Base-by-base conservation (phyloP, 768 basidiomycete genomes). In the Tremella mesenterica region DNA sequence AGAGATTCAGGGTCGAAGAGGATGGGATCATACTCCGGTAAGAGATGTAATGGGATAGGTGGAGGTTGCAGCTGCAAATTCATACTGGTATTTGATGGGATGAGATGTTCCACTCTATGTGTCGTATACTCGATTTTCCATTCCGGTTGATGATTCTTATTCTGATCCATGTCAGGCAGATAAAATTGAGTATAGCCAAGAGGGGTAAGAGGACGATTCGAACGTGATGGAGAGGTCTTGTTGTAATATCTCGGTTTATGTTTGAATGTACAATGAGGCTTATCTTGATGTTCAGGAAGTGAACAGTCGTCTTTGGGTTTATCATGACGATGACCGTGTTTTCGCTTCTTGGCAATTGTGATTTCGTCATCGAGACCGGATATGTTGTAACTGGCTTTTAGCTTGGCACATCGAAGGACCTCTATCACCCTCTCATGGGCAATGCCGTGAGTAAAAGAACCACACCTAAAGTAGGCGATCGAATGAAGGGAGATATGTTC, bases 171-270 rank as follows among this genome's bases (percentile, higher is more conserved):
- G 52, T 78, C 73, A 0, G 84, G 83, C 41, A 90, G 72, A 63
- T 61, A 62, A 60, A 87, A 88, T 80, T 93, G 90, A 45, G 85
- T 83, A 76, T 84, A 95, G 41, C 88, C 88, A 36, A 91, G 75
- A 3, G 86, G 84, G 8, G 82, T 81, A 79, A 84, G 85, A 44
- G 79, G 77, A 46, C 75, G 75, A 70, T 90, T 91, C 29, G 63
- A 76, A 53, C 86, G 77, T 23, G 85, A 85, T 10, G 90, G 89
- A 10, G 85, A 79, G 20, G 78, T 67, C 21, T 79, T 73, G 16
- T 63, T 61, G 49, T 62, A 74, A 80, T 82, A 61, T 79, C 81
- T 71, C 78, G 76, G 83, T 80, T 63, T 57, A 1, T 52, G 48
- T 33, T 59, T 60, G 54, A 70, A 72, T 21, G 60, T 59, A 52